Conservation (phyloP, 2,329 filamentous ascomycete genomes). For the Pseudocercospora fuligena region DNA sequence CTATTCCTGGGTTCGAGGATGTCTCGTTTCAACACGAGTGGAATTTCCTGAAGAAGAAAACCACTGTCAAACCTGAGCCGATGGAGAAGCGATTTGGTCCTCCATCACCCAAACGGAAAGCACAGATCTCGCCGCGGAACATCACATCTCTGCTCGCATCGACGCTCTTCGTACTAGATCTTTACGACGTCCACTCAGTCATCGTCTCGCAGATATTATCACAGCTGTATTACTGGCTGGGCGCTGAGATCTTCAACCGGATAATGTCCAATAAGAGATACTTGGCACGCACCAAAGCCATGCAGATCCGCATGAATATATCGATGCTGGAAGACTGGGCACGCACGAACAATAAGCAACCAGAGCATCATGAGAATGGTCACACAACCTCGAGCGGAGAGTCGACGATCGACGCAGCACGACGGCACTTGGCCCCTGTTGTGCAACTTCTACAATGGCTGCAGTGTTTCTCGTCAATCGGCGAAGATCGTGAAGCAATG, state of each 20-base stretch:
- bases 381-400: constrained; percentile 85
- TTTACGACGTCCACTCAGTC: constrained; percentile 99
- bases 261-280: constrained; percentile 97
- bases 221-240: constrained; percentile 94
- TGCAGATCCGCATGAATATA: constrained; percentile 99
- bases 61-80: constrained; percentile 85
- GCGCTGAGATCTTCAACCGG: constrained; percentile 94
- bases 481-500: constrained; percentile 85
- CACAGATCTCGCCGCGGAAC: constrained; percentile 90
- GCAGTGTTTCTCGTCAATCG: constrained; percentile 94
- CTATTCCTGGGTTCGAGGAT: constrained; percentile 95
- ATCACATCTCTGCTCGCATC: constrained; percentile 95
- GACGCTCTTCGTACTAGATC: constrained; percentile 92
- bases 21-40: constrained; percentile 98
- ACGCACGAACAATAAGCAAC: constrained; percentile 85
- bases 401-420: constrained; percentile 80
- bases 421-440: constrained; percentile 83
- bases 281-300: constrained; percentile 92
- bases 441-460: constrained; percentile 97
- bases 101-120: constrained; percentile 88
- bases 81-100: constrained; percentile 88
- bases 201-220: constrained; percentile 90
- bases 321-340: constrained; percentile 97
- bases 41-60: constrained; percentile 93
- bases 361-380: constrained; percentile 93